These are phyloP conservation scores for Phoenix roebelenii DNA, from an alignment of 176 grass and related monocot species.

Conservation along the genomic window DNA sequence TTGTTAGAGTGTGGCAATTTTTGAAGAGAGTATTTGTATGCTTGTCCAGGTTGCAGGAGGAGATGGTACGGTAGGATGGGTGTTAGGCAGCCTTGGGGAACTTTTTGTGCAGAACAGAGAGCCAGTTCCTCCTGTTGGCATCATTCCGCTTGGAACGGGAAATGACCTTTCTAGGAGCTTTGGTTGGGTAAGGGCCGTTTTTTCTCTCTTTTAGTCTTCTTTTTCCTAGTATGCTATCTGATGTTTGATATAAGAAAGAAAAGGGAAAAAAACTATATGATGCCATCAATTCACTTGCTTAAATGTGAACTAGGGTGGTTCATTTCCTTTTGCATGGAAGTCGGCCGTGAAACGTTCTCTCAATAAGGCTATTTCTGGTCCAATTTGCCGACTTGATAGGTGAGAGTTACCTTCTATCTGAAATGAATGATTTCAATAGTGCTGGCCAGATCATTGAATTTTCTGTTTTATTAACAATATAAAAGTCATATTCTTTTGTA, in stretches of 20 bases:
- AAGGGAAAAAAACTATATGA: too few relatives aligned
- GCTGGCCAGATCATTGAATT: too few relatives aligned
- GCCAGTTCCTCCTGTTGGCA: conserved; percentile 57
- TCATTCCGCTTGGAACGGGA: conserved; percentile 93
- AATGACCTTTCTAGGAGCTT: conserved; percentile 96
- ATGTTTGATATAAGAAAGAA: background rate
- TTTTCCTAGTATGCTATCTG: conserved; percentile 9
- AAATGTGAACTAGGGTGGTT: conserved; percentile 64
- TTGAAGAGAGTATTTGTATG: conserved; percentile 10
- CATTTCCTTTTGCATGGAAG: conserved; percentile 92
- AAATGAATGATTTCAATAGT: too few relatives aligned
- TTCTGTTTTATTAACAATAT: too few relatives aligned
- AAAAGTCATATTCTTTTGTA: too few relatives aligned
- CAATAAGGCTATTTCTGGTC: conserved; percentile 51
- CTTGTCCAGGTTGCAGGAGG: conserved; percentile 76
- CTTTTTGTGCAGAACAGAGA: conserved; percentile 51
- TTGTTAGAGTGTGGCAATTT: too few relatives aligned
- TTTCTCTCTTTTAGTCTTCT: conserved; percentile 11
- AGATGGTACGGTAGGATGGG: conserved; percentile 72
- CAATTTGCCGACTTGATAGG: conserved; percentile 80
- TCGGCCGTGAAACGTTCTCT: conserved; percentile 69
- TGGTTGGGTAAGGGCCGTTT: conserved; percentile 68
- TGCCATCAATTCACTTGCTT: conserved; percentile 22
- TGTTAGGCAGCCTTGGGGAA: conserved; percentile 67
- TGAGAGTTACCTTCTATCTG: conserved; percentile 19